Evolutionary conservation across 495 filamentous ascomycete species (phyloP).

Genomic region (Lepraria neglecta): DNA sequence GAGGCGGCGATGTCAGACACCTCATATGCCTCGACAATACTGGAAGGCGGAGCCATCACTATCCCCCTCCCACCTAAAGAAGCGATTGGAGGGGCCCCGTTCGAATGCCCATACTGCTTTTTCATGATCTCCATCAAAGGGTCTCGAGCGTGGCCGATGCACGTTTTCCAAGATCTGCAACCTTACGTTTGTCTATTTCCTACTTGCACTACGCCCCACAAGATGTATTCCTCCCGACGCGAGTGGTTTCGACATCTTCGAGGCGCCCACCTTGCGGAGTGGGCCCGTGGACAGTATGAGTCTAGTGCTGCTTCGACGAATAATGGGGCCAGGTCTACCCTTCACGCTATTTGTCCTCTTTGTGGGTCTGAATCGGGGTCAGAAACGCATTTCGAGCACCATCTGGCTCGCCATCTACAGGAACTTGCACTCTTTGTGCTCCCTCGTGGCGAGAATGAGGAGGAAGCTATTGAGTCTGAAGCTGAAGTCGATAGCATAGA

Average conservation of each 20-base stretch:
- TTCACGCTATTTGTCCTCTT: conserved; percentile 11
- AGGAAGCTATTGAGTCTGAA: too few species aligned
- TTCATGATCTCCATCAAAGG: conserved; percentile 4
- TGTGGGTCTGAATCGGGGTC: not conserved
- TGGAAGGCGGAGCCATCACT: conserved; percentile 15
- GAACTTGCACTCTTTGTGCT: conserved; percentile 19
- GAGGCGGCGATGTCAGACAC: conserved; percentile 17
- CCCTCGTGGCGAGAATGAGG: not conserved
- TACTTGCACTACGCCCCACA: too few species aligned
- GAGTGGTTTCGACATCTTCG: conserved; percentile 23
- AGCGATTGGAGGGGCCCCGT: conserved; percentile 7
- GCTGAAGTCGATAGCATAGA: too few species aligned
- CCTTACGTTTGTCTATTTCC: too few species aligned
- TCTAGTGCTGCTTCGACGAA: conserved; percentile 13
- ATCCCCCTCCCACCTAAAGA: conserved; percentile 17
- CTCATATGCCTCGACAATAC: conserved; percentile 19
- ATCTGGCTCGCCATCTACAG: conserved; percentile 18
- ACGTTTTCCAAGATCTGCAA: too few species aligned
- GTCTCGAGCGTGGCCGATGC: conserved; percentile 16
- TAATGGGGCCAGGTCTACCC: not conserved
- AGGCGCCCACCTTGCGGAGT: conserved; percentile 3
- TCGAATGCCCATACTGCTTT: conserved; percentile 25
- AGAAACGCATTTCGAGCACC: conserved; percentile 5
- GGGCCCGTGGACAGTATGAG: not conserved
- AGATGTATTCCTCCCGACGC: too few species aligned